A percentile compares a stretch with the other conserved stretches of the same genome.
phyloP scores from a whole-genome alignment of 805 yeast genomes.

The Helenozyma baotianmanensis region DNA sequence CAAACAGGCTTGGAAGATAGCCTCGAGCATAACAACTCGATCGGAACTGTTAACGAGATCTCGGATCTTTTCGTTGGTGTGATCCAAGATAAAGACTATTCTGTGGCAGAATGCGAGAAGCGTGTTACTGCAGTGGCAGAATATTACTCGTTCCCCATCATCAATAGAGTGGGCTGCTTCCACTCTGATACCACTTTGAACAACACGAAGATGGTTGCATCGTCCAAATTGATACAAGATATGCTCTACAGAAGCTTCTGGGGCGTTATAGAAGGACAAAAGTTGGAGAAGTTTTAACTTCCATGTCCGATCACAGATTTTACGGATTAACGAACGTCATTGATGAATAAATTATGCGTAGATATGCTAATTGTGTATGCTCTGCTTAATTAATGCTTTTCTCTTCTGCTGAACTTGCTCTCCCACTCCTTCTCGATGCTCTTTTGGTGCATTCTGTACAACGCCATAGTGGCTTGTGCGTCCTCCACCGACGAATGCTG shows the following conservation, averaged over 20 bases:
- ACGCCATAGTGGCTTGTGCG: constrained; percentile 80
- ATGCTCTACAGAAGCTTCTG: constrained; percentile 37
- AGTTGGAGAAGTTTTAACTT: constrained; percentile 24
- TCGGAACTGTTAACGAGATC: constrained; percentile 23
- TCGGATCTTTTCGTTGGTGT: constrained; percentile 23
- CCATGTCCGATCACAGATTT: not conserved
- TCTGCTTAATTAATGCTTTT: too few species aligned
- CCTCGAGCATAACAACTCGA: constrained; percentile 24
- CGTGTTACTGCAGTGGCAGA: constrained; percentile 5
- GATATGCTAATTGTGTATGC: too few species aligned
- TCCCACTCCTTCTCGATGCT: constrained; percentile 48
- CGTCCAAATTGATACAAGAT: constrained; percentile 15
- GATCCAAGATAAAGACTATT: constrained; percentile 13
- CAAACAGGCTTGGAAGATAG: constrained; percentile 22
- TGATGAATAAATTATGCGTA: too few species aligned
- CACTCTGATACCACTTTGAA: not conserved
- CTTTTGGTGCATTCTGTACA: constrained; percentile 59
- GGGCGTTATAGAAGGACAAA: constrained; percentile 30
- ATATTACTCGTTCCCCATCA: not conserved
- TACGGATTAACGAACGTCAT: constrained; percentile 1
- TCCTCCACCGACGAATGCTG: constrained; percentile 88
- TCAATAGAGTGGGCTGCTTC: constrained; percentile 1
- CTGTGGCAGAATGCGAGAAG: constrained; percentile 7
- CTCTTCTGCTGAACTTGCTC: too few species aligned
- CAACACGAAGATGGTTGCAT: constrained; percentile 1